phyloP scores from a whole-genome alignment of 768 basidiomycete genomes.

The Boletus speciosus region DNA sequence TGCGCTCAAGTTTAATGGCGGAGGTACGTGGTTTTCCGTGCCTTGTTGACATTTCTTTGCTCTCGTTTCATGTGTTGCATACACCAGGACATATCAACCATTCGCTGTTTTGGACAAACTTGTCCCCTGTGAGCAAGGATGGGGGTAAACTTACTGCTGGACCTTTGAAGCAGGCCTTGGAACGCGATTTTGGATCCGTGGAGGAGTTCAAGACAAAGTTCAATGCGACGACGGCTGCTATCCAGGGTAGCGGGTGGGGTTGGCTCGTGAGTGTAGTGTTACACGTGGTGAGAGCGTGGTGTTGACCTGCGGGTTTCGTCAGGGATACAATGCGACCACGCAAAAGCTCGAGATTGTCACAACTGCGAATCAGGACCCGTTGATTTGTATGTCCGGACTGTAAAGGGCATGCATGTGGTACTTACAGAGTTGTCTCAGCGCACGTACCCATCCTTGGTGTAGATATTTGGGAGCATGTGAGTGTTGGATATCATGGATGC shows the following conservation, averaged over 20 bases:
- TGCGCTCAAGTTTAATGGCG: constrained; percentile 97
- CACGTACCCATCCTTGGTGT: constrained; percentile 92
- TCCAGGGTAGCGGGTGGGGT: constrained; percentile 98
- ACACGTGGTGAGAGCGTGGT: neutral
- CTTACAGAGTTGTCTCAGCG: constrained; percentile 39
- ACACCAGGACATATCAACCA: constrained; percentile 82
- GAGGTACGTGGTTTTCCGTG: constrained; percentile 46
- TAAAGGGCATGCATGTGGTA: neutral
- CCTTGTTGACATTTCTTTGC: neutral
- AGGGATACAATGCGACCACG: constrained; percentile 67
- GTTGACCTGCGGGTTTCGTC: neutral
- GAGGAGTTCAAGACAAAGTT: constrained; percentile 83
- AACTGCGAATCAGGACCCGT: constrained; percentile 95
- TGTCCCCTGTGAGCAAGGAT: constrained; percentile 64
- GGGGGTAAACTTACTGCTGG: constrained; percentile 67
- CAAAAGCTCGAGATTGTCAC: constrained; percentile 87
- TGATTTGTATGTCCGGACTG: constrained; percentile 48
- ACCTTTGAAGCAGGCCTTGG: constrained; percentile 70
- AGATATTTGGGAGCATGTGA: constrained; percentile 94
- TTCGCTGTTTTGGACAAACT: constrained; percentile 96
- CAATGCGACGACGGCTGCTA: constrained; percentile 83
- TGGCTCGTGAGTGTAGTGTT: constrained; percentile 67
- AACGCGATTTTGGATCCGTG: constrained; percentile 81
- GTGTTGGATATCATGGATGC: constrained; percentile 30
- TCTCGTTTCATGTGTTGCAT: neutral